A percentile compares a stretch with the other conserved stretches of the same genome.
Conservation (phyloP, 2,329 filamentous ascomycete genomes). For the Rhinocladiella similis region DNA sequence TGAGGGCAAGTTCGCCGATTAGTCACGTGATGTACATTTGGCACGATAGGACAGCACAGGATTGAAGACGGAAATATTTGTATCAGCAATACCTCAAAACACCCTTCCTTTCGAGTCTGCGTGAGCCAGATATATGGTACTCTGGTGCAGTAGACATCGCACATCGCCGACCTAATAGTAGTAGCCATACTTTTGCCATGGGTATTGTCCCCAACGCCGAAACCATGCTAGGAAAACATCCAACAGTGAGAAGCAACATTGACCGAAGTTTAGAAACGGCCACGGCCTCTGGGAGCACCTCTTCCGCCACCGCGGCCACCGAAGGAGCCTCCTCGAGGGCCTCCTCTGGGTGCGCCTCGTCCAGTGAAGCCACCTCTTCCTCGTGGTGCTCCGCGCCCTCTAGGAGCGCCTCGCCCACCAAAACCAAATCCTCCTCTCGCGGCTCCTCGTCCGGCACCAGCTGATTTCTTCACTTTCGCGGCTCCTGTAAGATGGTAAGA, state of each 20-base stretch:
- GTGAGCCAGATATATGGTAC: background rate
- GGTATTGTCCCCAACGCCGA: slow-evolving; percentile 43
- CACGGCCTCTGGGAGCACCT: slow-evolving; percentile 18
- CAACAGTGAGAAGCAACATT: background rate
- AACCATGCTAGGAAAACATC: slow-evolving; percentile 38
- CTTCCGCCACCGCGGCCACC: slow-evolving; percentile 27
- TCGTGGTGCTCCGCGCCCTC: slow-evolving; percentile 32
- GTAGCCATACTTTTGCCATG: slow-evolving; percentile 12
- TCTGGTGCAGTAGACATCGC: background rate
- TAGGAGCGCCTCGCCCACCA: slow-evolving; percentile 42
- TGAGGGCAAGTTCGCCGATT: too few species aligned
- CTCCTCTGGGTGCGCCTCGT: slow-evolving; percentile 27
- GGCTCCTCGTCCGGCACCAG: slow-evolving; percentile 47
- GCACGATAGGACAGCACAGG: background rate
- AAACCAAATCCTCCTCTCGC: slow-evolving; percentile 51
- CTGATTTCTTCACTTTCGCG: slow-evolving; percentile 33
- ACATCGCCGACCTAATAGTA: background rate
- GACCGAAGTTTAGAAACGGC: slow-evolving; percentile 10
- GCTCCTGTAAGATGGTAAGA: slow-evolving; percentile 57
- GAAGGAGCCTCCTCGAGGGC: slow-evolving; percentile 35
- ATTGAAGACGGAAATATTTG: background rate
- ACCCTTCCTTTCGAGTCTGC: background rate
- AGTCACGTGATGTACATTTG: too few species aligned
- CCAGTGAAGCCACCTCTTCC: slow-evolving; percentile 23
- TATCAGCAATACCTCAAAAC: background rate